Evolutionary conservation across 2,329 filamentous ascomycete genomes (phyloP), one percentile per base, ranked within the genome.

Genomic region (Aspergillus thermomutatus): DNA sequence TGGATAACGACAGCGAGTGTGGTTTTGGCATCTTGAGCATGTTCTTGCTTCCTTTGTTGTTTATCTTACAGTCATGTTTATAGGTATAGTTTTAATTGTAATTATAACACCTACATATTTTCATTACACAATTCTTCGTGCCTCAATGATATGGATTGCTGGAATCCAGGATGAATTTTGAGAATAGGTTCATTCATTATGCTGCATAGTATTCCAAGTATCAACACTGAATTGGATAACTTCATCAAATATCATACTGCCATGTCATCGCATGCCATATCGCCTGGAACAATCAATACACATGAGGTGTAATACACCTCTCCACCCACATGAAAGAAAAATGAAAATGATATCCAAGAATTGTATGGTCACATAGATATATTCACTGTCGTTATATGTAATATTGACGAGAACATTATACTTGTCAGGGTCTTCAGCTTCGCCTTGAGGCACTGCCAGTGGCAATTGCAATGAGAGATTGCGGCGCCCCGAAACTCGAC

Each of bases 401-500:
- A 46, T 25, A 46, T 46, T 7, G 43, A 46, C 43, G 41, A 53
- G n/a, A 31, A 54, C 23, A 17, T 17, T 5, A 31, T 50, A 48
- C 21, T 41, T 51, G 3, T 46, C 23, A 46, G 3, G 21, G 25
- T 14, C 4, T 25, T 66, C 54, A 68, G 52, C 65, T 72, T 51
- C 59, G 61, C 49, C 66, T 62, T n/a, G 62, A 56, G 19, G 60
- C 64, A 46, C 66, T 65, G 3, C 71, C 69, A 53, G 75, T 63
- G 17, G 73, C 72, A 55, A 75, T 70, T 0, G 71, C 73, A 1
- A 75, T 68, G 11, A 75, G 59, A 56, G 72, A 73, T 50, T 71
- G 72, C 4, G 70, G 70, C 40, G 66, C 69, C n/a, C 62, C 65
- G 8, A 69, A 65, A 28, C 60, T 67, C 26, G 64, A 63, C 4